Conservation (phyloP, 768 basidiomycete genomes). For the Termitomyces sp. region DNA sequence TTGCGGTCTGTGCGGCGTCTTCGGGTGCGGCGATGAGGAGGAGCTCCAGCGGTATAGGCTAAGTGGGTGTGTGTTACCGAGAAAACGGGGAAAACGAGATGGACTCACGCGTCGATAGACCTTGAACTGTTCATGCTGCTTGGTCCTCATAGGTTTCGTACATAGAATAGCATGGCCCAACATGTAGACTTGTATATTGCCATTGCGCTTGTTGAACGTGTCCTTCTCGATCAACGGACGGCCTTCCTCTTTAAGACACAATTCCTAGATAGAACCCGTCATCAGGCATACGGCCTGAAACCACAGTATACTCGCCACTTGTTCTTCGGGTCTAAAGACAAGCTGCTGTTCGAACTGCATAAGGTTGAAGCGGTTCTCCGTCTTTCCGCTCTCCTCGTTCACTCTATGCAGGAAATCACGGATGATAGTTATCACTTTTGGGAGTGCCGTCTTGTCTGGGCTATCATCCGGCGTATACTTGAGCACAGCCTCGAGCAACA, state of each 20-base stretch:
- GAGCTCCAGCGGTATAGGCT: conserved; percentile 97
- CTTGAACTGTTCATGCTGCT: conserved; percentile 86
- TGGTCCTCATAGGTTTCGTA: conserved; percentile 79
- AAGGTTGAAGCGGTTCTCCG: conserved; percentile 95
- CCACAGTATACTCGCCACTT: conserved; percentile 53
- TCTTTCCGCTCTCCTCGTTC: conserved; percentile 90
- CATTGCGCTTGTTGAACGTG: conserved; percentile 81
- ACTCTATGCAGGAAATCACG: conserved; percentile 83
- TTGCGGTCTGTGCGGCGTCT: conserved; percentile 39
- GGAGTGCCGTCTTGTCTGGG: conserved; percentile 73
- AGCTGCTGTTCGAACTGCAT: conserved; percentile 91
- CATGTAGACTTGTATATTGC: conserved; percentile 88
- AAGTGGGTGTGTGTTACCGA: not conserved
- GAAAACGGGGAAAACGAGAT: not conserved
- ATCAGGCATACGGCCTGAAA: too few species aligned
- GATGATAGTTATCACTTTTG: conserved; percentile 71
- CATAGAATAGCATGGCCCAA: conserved; percentile 96
- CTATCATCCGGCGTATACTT: conserved; percentile 92
- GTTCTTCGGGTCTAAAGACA: conserved; percentile 82
- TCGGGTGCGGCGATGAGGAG: conserved; percentile 74
- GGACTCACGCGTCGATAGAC: conserved; percentile 84
- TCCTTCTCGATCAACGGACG: conserved; percentile 93
- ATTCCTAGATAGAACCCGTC: conserved; percentile 45
- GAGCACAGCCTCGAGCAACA: conserved; percentile 84
- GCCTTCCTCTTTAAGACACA: conserved; percentile 80